A percentile compares a stretch with the other conserved stretches of the same genome.
Evolutionary conservation across 2,329 filamentous ascomycete species (phyloP).

Genomic region (Hypoxylon sp.): DNA sequence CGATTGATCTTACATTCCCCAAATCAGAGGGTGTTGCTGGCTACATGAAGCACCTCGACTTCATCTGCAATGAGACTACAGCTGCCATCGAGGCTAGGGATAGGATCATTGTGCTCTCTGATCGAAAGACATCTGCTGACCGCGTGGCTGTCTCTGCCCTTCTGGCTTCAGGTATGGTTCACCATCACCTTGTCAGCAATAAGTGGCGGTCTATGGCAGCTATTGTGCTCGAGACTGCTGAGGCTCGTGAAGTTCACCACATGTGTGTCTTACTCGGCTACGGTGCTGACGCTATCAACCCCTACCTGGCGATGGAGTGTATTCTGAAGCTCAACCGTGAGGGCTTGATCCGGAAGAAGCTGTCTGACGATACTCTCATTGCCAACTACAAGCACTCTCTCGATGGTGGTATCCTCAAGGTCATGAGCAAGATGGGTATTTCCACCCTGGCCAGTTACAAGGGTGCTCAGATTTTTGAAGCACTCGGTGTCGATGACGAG

Average conservation of each 20-base stretch:
- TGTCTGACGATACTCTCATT: slow-evolving; percentile 84
- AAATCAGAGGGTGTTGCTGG: slow-evolving; percentile 86
- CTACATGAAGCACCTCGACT: slow-evolving; percentile 88
- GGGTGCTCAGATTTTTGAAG: slow-evolving; percentile 97
- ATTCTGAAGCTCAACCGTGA: slow-evolving; percentile 97
- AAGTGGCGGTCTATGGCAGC: slow-evolving; percentile 94
- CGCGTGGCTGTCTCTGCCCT: slow-evolving; percentile 88
- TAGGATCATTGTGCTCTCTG: slow-evolving; percentile 89
- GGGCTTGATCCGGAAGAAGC: slow-evolving; percentile 90
- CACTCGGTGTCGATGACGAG: slow-evolving; percentile 89
- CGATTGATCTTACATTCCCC: slow-evolving; percentile 92
- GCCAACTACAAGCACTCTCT: slow-evolving; percentile 97
- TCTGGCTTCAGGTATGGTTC: slow-evolving; percentile 91
- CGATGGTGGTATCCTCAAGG: slow-evolving; percentile 95
- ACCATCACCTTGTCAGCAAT: slow-evolving; percentile 95
- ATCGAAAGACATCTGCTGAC: slow-evolving; percentile 85
- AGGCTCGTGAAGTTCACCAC: slow-evolving; percentile 97
- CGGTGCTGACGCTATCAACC: slow-evolving; percentile 93
- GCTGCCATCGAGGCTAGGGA: slow-evolving; percentile 86
- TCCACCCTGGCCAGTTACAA: slow-evolving; percentile 97
- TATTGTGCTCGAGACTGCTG: slow-evolving; percentile 89
- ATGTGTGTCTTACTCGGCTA: slow-evolving; percentile 99
- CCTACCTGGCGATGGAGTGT: slow-evolving; percentile 95
- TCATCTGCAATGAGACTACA: slow-evolving; percentile 87
- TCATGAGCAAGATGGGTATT: slow-evolving; percentile 99